Base-by-base conservation (phyloP, 164 flowering plant species). In the Berberis vulgaris region DNA sequence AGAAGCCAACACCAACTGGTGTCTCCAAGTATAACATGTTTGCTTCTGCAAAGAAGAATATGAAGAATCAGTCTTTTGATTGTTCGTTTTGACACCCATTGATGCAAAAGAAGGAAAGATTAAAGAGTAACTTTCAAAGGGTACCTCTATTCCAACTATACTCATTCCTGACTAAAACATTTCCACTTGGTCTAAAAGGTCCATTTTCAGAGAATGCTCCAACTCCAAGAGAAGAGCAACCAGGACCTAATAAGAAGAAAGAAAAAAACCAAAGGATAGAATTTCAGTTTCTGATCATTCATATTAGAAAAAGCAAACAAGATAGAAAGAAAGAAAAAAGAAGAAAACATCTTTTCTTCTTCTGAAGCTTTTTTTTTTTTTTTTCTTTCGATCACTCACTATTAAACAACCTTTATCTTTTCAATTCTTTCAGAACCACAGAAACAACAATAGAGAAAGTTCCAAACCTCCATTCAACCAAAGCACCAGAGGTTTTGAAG, bases 21-120 rank as follows among this genome's bases (percentile, higher is more conserved):
- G 83, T 69, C 74, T 94, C 98, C 77, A 94, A 74, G 71, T 83
- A 94, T 76, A 94, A 67, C 86, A 94, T 85, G 71, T 94, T 94
- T 54, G 98, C 97, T 70, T 82, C 98, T 94, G 89, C 78, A 83
- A 64, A 67, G 49, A 11, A 26, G 26, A 26, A 26, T 26, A 26
- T 26, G 57, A 62, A 56, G 11, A 63, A 57, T 66, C 43, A 38
- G 46, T 49, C 60, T 7, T 54, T 60, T 2, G 60, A 26, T n/a
- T 1, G 9, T 39, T 45, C 9, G 11, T 57, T 7, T 9, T 10
- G n/a, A 57, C 13, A 39, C 53, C 59, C 13, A 61, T 61, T 26
- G 45, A 45, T 40, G 4, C 12, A 60, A 52, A 42, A 39, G 40
- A 62, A 66, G 26, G 59, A 39, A 61, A 26, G 26, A 26, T 26